Evolutionary conservation across 371 early-diverging fungal genomes (phyloP), one percentile per base, ranked within the genome.

Genomic region (Syncephalis fuscata): DNA sequence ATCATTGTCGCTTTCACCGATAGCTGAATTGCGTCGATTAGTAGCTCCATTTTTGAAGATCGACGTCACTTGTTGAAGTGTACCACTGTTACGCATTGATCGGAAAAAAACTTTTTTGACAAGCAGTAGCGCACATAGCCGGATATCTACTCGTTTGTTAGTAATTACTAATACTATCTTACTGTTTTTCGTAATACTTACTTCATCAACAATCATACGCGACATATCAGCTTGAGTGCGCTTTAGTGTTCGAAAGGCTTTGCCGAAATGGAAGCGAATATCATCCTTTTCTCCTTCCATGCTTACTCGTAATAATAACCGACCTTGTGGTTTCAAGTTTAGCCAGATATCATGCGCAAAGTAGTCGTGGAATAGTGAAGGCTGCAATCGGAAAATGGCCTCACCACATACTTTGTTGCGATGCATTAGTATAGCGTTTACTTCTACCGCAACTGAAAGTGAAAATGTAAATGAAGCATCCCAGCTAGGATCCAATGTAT

Each of bases 231-330:
- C 70, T 48, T 78, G 74, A 39, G 84, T 73, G 44, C 82, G 70
- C 54, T 78, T 76, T 15, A 87, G 51, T 10, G 70, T 70, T 38
- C 85, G 70, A 68, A 85, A 81, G 11, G 83, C 73, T 49, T 77
- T 73, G 44, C 88, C 80, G 57, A 92, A 90, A 79, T 86, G 90
- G 57, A 89, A 93, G 55, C 88, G 90, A 10, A 84, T 78, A 52
- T 92, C 92, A 40, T 89, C 89, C 37, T 80, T 78, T 64, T 89
- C 93, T 26, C 86, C 87, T 48, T 88, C 88, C 73, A 92, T 74
- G 16, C 85, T 88, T 26, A 91, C 67, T 10, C 89, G 74, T 26
- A 92, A 50, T 45, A 85, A 51, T 25, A 93, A 54, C 20, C 78
- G 73, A 0, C 94, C 94, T 49, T 86, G 78, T 20, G 88, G 88